Evolutionary conservation across 129 eudicot genomes (phyloP).

Genomic region (Flaveria linearis): DNA sequence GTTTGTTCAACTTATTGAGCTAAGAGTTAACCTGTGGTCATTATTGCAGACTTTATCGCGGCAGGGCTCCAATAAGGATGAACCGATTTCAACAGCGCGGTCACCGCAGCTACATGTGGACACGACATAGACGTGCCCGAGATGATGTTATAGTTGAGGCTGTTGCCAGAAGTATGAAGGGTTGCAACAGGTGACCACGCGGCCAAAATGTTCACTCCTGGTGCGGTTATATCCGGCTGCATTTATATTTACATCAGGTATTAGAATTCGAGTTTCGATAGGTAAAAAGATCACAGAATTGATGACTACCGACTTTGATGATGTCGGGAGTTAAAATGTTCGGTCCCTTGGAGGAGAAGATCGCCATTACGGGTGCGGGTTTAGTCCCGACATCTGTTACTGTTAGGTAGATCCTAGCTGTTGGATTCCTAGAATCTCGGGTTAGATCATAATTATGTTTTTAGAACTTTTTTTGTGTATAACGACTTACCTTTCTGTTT

Average conservation of each 20-base stretch:
- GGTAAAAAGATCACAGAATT: not conserved
- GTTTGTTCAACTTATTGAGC: too few relatives aligned
- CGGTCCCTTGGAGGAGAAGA: slow-evolving; percentile 68
- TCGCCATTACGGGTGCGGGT: slow-evolving; percentile 59
- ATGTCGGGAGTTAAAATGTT: slow-evolving; percentile 59
- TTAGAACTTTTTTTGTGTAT: not conserved
- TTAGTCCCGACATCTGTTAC: slow-evolving; percentile 41
- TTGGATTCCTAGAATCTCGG: slow-evolving; percentile 44
- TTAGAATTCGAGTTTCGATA: slow-evolving; percentile 23
- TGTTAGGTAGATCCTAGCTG: slow-evolving; percentile 55
- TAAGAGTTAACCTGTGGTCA: slow-evolving; percentile 55
- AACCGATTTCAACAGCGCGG: slow-evolving; percentile 54
- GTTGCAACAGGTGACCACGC: slow-evolving; percentile 88
- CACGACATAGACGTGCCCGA: slow-evolving; percentile 79
- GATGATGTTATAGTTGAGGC: slow-evolving; percentile 49
- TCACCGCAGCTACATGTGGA: slow-evolving; percentile 66
- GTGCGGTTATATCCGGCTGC: slow-evolving; percentile 77
- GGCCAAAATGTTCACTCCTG: slow-evolving; percentile 70
- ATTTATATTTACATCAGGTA: slow-evolving; percentile 9
- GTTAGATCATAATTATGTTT: slow-evolving; percentile 15
- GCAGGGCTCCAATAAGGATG: slow-evolving; percentile 75
- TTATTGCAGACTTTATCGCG: slow-evolving; percentile 70
- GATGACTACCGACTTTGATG: slow-evolving; percentile 42
- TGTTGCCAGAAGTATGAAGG: slow-evolving; percentile 41
- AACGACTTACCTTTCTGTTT: slow-evolving; percentile 41